Evolutionary conservation across 345 rosid genomes (phyloP), one percentile per base, ranked within the genome.

Genomic region (Schrenkiella parvula): DNA sequence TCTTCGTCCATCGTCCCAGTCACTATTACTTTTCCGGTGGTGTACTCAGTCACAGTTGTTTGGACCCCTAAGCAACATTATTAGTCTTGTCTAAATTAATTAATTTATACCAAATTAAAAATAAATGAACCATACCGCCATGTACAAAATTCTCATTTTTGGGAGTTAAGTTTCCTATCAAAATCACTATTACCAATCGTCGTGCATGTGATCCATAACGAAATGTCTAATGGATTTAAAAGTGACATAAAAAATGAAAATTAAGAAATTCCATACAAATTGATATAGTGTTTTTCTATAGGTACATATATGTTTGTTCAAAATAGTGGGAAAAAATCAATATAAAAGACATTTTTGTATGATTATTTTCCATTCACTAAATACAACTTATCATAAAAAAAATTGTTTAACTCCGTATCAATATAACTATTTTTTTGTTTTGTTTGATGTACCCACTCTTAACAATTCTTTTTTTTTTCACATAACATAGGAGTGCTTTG

Each of bases 1-100:
- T 83, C 80, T 5, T 86, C 87, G 41, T 88, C 96, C 93, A 95
- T 92, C 9, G 97, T 95, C 8, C 99, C 99, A 0, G 92, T 89
- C 22, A 95, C 98, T 3, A 78, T 86, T 23, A 88, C 98, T 80
- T 88, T 95, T 51, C 87, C 86, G 10, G 85, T 78, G 29, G 82
- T 79, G 32, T 87, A 71, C 66, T 95, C 98, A 4, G 99, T 85
- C 50, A 12, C 81, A 1, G 83, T 92, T 19, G 89, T 82, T 85
- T 87, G 93, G 39, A 95, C 96, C 32, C 97, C 99, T 95, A 54
- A 35, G 0, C 21, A 54, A 38, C 28, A 62, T 23, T 53, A 35
- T 37, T 47, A 60, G 7, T 75, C 8, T 50, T 13, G 59, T 51
- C 26, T 26, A n/a, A 19, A 42, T 62, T 17, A 43, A 28, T 11